Conservation (phyloP, 257 asterid genomes). For the Linderniella brevidens region DNA sequence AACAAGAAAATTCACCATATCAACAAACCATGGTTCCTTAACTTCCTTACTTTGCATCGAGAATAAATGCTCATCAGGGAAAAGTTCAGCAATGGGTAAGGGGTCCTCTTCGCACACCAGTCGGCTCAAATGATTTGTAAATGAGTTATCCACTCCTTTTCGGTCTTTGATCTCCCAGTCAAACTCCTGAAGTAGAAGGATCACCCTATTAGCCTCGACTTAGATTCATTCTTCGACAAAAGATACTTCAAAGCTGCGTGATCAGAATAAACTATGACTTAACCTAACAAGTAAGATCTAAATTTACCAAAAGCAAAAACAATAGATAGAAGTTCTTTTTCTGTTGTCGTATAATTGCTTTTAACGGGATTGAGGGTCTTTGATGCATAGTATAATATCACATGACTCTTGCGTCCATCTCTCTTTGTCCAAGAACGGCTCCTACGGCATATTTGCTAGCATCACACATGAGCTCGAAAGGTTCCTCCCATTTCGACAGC, state of each 20-base stretch:
- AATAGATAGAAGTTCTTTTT: conserved; percentile 1
- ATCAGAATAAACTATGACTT: background rate
- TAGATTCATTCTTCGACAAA: background rate
- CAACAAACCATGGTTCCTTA: background rate
- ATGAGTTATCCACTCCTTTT: background rate
- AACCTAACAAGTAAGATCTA: background rate
- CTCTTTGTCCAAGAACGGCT: background rate
- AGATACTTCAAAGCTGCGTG: background rate
- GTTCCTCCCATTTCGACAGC: background rate
- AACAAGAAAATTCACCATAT: background rate
- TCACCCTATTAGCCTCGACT: background rate
- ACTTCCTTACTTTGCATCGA: background rate
- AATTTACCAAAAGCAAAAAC: conserved; percentile 3
- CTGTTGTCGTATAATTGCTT: background rate
- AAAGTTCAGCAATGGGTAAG: background rate
- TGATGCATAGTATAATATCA: background rate
- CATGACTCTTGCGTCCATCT: background rate
- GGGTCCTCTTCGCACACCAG: background rate
- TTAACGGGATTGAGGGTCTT: background rate
- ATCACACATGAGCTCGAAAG: conserved; percentile 2
- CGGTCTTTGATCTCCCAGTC: conserved; percentile 4
- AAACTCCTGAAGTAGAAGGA: conserved; percentile 2
- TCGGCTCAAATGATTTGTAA: background rate
- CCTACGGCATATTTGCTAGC: background rate
- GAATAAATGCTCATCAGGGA: conserved; percentile 2